These are phyloP conservation scores for Candida glucosophila DNA, from an alignment of 1,139 yeast genomes.

Conservation along the genomic window DNA sequence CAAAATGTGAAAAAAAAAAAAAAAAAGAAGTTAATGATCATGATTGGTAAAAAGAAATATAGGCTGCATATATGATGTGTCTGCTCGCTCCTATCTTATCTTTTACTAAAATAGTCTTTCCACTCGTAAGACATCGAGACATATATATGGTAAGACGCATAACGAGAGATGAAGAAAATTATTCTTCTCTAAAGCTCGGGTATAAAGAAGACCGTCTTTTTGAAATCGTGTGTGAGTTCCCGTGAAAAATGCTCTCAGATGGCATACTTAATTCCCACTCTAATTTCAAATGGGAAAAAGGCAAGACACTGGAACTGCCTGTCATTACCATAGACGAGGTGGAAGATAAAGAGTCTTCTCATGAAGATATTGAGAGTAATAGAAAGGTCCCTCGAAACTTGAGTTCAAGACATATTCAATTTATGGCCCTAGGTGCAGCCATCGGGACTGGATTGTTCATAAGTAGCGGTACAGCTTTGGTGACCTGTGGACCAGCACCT, in stretches of 20 bases:
- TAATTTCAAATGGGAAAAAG: slow-evolving; percentile 57
- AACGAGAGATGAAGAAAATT: too few species aligned
- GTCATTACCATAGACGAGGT: slow-evolving; percentile 59
- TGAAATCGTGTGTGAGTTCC: slow-evolving; percentile 33
- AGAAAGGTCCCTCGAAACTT: slow-evolving; percentile 2
- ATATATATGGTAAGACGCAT: too few species aligned
- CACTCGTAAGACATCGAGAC: too few species aligned
- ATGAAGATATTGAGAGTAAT: neutral
- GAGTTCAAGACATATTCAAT: slow-evolving; percentile 3
- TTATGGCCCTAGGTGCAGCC: slow-evolving; percentile 25
- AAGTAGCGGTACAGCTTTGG: slow-evolving; percentile 32
- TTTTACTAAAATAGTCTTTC: too few species aligned
- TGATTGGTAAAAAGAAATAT: too few species aligned
- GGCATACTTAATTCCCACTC: slow-evolving; percentile 30
- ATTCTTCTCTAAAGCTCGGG: too few species aligned
- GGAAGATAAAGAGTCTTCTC: slow-evolving; percentile 7
- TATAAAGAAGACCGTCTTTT: slow-evolving; percentile 19
- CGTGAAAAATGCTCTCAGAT: slow-evolving; percentile 45
- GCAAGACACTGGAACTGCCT: slow-evolving; percentile 57
- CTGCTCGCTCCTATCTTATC: too few species aligned
- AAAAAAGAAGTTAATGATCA: too few species aligned
- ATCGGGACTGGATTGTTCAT: slow-evolving; percentile 22
- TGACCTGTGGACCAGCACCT: slow-evolving; percentile 31
- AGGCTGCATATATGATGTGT: too few species aligned
- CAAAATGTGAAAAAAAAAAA: too few species aligned